Conservation (phyloP, 1,284 basidiomycete species). For the Cryptococcus maquisensis region DNA sequence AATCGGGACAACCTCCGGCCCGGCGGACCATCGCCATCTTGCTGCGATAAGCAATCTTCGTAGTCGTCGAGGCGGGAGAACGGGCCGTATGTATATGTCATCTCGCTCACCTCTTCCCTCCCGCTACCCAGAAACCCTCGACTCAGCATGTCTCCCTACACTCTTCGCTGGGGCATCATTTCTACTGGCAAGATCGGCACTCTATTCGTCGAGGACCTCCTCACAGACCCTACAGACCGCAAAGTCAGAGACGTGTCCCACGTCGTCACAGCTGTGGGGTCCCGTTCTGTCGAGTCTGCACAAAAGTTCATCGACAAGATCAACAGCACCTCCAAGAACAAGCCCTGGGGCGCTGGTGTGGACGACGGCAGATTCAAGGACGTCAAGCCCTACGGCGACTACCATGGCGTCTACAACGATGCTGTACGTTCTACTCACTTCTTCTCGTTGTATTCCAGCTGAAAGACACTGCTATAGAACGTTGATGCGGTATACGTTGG, state of each 20-base stretch:
- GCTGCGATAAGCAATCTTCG: too few species aligned
- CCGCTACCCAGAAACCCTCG: background rate
- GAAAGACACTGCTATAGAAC: conserved; percentile 52
- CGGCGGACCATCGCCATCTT: too few species aligned
- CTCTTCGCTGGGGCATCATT: conserved; percentile 48
- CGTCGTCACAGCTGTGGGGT: conserved; percentile 72
- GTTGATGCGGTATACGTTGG: conserved; percentile 79
- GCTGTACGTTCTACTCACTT: conserved; percentile 46
- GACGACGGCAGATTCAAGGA: conserved; percentile 25
- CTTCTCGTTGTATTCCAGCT: too few species aligned
- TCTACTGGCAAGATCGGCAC: conserved; percentile 44
- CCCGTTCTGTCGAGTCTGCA: conserved; percentile 66
- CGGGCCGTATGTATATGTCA: background rate
- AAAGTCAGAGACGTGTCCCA: conserved; percentile 68
- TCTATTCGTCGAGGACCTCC: conserved; percentile 24
- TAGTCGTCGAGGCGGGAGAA: too few species aligned
- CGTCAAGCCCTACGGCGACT: conserved; percentile 69
- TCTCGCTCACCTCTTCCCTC: background rate
- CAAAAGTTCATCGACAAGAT: conserved; percentile 62
- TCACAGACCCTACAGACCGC: conserved; percentile 50
- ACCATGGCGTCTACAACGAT: conserved; percentile 71
- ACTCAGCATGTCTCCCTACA: conserved; percentile 4
- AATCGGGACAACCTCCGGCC: too few species aligned
- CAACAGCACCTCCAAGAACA: conserved; percentile 5
- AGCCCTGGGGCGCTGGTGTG: conserved; percentile 22